These are phyloP conservation scores for Pythium monospermum DNA, from an alignment of 352 stramenopile species.

Conservation along the genomic window DNA sequence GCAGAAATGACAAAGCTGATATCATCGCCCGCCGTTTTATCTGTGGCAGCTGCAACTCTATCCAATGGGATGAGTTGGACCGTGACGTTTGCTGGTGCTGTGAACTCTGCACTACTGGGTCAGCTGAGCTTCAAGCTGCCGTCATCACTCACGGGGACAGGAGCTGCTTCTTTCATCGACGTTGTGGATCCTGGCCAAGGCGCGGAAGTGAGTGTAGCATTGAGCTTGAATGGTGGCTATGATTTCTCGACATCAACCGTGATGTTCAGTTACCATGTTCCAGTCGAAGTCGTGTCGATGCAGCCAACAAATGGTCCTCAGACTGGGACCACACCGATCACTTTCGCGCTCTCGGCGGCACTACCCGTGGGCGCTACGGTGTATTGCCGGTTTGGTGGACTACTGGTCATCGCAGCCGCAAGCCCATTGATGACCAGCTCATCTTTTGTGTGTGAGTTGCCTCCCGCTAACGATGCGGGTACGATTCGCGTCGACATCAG, in stretches of 20 bases:
- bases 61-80: conserved; percentile 16
- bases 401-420: conserved; percentile 24
- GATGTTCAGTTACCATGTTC: conserved; percentile 40
- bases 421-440: background rate
- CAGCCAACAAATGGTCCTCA: conserved; percentile 44
- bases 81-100: conserved; percentile 17
- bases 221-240: conserved; percentile 28
- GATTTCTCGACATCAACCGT: conserved; percentile 31
- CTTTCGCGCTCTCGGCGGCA: conserved; percentile 21
- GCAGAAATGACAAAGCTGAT: conserved; percentile 18
- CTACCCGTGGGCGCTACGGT: conserved; percentile 22
- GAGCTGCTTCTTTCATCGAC: conserved; percentile 7
- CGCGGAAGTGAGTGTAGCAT: conserved; percentile 16
- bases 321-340: conserved; percentile 50
- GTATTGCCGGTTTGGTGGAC: conserved; percentile 61
- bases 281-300: conserved; percentile 29
- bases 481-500: conserved; percentile 32
- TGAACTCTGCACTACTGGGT: conserved; percentile 1
- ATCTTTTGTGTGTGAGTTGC: conserved; percentile 12
- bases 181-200: conserved; percentile 22
- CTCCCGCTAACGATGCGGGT: background rate
- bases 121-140: conserved; percentile 10
- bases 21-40: background rate
- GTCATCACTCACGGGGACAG: conserved; percentile 21
- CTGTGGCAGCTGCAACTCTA: background rate